These are phyloP conservation scores for Candida sonorensis DNA, from an alignment of 805 yeast species.

Conservation along the genomic window DNA sequence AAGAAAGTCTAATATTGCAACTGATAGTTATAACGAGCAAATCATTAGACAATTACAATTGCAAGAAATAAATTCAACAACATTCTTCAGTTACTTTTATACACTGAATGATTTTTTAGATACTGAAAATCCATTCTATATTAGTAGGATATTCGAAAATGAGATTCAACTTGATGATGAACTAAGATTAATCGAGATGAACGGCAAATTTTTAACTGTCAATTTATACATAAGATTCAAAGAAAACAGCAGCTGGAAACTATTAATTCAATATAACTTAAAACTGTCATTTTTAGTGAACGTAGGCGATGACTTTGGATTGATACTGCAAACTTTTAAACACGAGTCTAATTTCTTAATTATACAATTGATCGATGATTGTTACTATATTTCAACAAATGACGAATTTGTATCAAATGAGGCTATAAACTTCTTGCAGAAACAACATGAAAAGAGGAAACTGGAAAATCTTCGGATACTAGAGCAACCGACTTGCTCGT, in stretches of 20 bases:
- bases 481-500: constrained; percentile 25
- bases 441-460: constrained; percentile 1
- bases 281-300: constrained; percentile 26
- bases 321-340: constrained; percentile 10
- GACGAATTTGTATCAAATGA: constrained; percentile 9
- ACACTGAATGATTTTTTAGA: constrained; percentile 26
- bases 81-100: constrained; percentile 29
- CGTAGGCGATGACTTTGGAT: constrained; percentile 24
- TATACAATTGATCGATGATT: constrained; percentile 24
- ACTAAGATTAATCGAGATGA: constrained; percentile 12
- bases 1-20: constrained; percentile 1
- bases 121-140: constrained; percentile 24
- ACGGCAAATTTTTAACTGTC: constrained; percentile 17
- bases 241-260: constrained; percentile 20
- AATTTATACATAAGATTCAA: constrained; percentile 16
- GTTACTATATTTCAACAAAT: constrained; percentile 22
- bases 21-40: constrained; percentile 14
- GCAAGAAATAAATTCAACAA: constrained; percentile 22
- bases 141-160: constrained; percentile 27
- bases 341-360: constrained; percentile 21
- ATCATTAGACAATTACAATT: constrained; percentile 22
- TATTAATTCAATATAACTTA: constrained; percentile 19
- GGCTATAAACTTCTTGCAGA: constrained; percentile 6
- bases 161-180: constrained; percentile 23
- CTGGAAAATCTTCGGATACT: constrained; percentile 2